phyloP scores from a whole-genome alignment of 2,329 filamentous ascomycete species.

The Alternaria ethzedia region DNA sequence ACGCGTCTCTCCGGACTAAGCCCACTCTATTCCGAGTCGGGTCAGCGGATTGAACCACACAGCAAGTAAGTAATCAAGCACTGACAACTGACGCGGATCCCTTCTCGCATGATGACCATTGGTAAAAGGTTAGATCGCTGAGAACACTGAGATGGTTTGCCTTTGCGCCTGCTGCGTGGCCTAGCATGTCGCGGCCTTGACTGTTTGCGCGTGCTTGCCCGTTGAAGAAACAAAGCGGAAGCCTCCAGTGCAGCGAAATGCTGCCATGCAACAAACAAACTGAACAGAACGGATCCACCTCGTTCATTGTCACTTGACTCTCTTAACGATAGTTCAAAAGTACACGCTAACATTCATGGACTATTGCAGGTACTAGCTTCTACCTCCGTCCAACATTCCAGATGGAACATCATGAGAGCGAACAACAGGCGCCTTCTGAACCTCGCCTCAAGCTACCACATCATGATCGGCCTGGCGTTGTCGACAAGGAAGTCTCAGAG shows the following conservation, averaged over 20 bases:
- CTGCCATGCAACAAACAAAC: constrained; percentile 26
- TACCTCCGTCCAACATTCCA: not conserved
- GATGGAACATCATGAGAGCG: not conserved
- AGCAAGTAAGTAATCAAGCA: constrained; percentile 7
- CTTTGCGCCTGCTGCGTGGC: constrained; percentile 8
- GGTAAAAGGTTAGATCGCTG: constrained; percentile 46
- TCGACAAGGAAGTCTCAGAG: not conserved
- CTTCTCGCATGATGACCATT: constrained; percentile 32
- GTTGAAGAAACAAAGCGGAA: constrained; percentile 19
- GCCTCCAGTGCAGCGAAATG: constrained; percentile 35
- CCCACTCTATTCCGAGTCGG: not conserved
- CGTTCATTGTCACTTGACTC: not conserved
- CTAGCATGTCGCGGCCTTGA: constrained; percentile 6
- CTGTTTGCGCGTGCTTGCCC: constrained; percentile 9
- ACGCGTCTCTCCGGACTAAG: not conserved
- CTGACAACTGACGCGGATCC: not conserved
- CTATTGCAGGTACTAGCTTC: not conserved
- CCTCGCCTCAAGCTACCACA: not conserved
- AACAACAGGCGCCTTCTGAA: not conserved
- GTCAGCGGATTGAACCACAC: not conserved
- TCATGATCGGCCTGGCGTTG: not conserved
- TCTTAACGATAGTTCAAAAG: not conserved
- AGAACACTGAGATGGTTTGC: constrained; percentile 28
- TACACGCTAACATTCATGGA: constrained; percentile 1
- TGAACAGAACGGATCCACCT: constrained; percentile 27